Conservation (phyloP, 306 rosid genomes). For the Senna siamea region DNA sequence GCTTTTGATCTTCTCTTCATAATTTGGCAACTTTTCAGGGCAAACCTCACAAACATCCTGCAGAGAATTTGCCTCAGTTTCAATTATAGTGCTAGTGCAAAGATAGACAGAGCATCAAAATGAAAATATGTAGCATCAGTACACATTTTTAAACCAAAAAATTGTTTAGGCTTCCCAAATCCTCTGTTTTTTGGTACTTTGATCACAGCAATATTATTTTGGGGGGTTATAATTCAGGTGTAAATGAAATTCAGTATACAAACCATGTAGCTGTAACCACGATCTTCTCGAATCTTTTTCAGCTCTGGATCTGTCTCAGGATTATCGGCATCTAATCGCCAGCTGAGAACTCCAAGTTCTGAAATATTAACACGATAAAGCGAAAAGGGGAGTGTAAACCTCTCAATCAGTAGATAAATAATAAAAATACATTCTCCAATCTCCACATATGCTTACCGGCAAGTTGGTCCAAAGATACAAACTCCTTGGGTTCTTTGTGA, state of each 20-base stretch:
- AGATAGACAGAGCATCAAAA: conserved; percentile 18
- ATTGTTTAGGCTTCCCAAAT: neutral
- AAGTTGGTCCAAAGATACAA: conserved; percentile 78
- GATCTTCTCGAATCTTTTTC: conserved; percentile 89
- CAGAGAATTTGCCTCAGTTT: conserved; percentile 32
- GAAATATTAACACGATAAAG: conserved; percentile 36
- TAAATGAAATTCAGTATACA: conserved; percentile 30
- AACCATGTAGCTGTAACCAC: conserved; percentile 91
- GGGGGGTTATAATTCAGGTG: neutral
- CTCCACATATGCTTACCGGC: conserved; percentile 53
- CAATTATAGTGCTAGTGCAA: conserved; percentile 18
- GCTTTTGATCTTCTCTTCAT: conserved; percentile 87
- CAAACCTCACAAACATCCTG: conserved; percentile 95
- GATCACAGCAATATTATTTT: neutral
- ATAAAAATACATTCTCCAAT: conserved; percentile 13
- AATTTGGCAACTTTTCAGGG: conserved; percentile 93
- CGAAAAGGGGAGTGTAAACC: neutral
- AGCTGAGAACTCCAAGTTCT: conserved; percentile 99
- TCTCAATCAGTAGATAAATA: conserved; percentile 18
- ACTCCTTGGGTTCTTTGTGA: conserved; percentile 86
- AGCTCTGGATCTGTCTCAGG: conserved; percentile 82
- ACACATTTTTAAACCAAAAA: neutral
- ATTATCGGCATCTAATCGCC: conserved; percentile 87
- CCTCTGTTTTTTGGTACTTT: neutral
- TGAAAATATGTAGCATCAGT: conserved; percentile 11